Evolutionary conservation across 495 filamentous ascomycete species (phyloP), one percentile per base, ranked within the genome.

Genomic region (Aspergillus egyptiacus): DNA sequence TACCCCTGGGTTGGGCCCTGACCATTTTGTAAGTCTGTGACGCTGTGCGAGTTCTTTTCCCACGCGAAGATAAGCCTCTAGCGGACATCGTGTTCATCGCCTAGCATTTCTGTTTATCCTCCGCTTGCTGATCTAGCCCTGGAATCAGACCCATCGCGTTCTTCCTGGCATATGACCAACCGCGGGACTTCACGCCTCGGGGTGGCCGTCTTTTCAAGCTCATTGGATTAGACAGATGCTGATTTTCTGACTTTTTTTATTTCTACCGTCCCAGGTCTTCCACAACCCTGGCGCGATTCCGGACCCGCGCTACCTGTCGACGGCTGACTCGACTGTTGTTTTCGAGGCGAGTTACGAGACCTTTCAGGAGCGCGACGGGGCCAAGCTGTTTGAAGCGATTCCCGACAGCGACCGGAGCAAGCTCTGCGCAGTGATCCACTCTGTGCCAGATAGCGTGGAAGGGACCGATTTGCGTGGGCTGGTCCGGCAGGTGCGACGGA

Each of bases 231-330:
- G 44, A 52, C 34, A 38, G 19, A 49, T 41, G 31, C 62, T 61
- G 52, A 52, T 46, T 13, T 19, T 49, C n/a, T n/a, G n/a, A n/a
- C n/a, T n/a, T n/a, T n/a, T n/a, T n/a, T n/a, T n/a, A n/a, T n/a
- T 44, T 28, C 6, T 15, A 3, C 32, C 45, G 38, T 27, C 7
- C 55, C 11, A 77, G 73, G 62, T 75, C 43, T 66, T 77, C 30
- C 73, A 77, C 47, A 77, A 77, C 25, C 73, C 73, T 2, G 73
- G 73, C 1, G 60, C 60, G 3, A 48, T 74, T 11, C 73, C 73
- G 5, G 72, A 75, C 51, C 57, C 70, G 44, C 68, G 66, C 22
- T 75, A 70, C 56, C 51, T 72, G 42, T 27, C 57, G 23, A 61
- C 60, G 4, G 67, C 69, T 50, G 69, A 73, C 56, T 64, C 66